Conservation (phyloP, 2,329 filamentous ascomycete species). For the Aspergillus phoenicis region DNA sequence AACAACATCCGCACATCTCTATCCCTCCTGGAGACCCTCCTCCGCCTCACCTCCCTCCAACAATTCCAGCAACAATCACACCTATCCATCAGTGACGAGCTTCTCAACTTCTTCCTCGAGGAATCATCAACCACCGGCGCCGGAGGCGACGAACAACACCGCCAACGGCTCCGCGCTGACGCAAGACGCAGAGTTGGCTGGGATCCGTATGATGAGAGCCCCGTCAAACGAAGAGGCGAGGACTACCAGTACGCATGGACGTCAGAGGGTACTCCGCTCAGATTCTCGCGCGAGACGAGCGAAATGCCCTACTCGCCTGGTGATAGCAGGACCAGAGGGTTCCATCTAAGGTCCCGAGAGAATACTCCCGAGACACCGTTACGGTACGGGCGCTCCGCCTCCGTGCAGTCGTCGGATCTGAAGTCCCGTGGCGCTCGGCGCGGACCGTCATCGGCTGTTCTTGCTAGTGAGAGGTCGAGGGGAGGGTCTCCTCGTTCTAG, state of each 20-base stretch:
- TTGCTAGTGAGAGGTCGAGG: constrained; percentile 18
- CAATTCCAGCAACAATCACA: constrained; percentile 91
- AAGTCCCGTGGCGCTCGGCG: constrained; percentile 4
- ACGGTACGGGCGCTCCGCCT: constrained; percentile 25
- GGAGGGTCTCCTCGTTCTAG: constrained; percentile 41
- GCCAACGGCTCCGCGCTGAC: constrained; percentile 61
- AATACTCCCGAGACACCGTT: constrained; percentile 36
- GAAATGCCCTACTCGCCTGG: constrained; percentile 34
- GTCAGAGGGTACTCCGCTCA: constrained; percentile 27
- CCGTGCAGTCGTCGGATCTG: constrained; percentile 21
- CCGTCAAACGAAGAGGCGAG: constrained; percentile 66
- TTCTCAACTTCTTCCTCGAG: constrained; percentile 83
- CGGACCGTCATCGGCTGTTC: constrained; percentile 15
- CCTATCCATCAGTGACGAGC: constrained; percentile 84
- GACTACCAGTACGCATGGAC: constrained; percentile 60
- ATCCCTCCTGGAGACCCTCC: constrained; percentile 84
- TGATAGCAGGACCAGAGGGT: constrained; percentile 25
- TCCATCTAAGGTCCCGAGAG: constrained; percentile 36
- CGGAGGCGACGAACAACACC: constrained; percentile 62
- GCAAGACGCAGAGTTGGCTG: constrained; percentile 67
- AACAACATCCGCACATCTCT: constrained; percentile 65
- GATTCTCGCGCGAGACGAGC: constrained; percentile 25
- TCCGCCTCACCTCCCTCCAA: constrained; percentile 82
- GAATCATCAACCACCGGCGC: constrained; percentile 68
- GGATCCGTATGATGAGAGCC: constrained; percentile 72